Percentiles rank a stretch among this genome's conserved stretches.
Evolutionary conservation across 75 land plant genomes (phyloP).

Genomic region (Ceratopteris richardii): DNA sequence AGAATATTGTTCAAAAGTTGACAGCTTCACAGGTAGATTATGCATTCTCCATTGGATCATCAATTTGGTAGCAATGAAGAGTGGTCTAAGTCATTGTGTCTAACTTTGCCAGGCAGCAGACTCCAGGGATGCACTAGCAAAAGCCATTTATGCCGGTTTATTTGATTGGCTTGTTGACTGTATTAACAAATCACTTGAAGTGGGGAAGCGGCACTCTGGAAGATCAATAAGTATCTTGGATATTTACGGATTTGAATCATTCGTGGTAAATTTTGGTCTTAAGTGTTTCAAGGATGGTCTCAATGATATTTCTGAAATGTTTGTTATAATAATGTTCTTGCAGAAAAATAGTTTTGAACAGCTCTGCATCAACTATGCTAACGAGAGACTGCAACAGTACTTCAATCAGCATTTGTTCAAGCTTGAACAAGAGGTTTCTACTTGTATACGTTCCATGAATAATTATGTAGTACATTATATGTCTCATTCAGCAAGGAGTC

Average conservation of each 20-base stretch:
- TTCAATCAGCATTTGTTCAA: conserved; percentile 87
- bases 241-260: conserved; percentile 94
- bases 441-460: too few species aligned
- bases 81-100: too few species aligned
- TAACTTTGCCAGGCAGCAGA: conserved; percentile 77
- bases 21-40: conserved; percentile 59
- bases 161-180: conserved; percentile 95
- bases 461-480: too few species aligned
- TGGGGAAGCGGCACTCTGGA: conserved; percentile 43
- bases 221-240: conserved; percentile 86
- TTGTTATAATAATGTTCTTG: neutral
- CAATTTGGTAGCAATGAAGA: too few species aligned
- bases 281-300: too few species aligned
- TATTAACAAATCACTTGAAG: conserved; percentile 78
- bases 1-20: conserved; percentile 55
- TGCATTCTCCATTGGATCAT: too few species aligned
- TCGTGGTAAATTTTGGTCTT: conserved; percentile 47
- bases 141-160: conserved; percentile 75
- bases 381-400: conserved; percentile 96
- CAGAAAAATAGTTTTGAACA: conserved; percentile 97
- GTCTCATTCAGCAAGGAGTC: too few species aligned
- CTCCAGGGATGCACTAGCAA: conserved; percentile 82
- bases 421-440: conserved; percentile 97
- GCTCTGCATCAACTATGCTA: conserved; percentile 92
- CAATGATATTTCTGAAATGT: neutral